These are phyloP conservation scores for Backusella psychrophila DNA, from an alignment of 192 early-diverging fungal species.

Conservation along the genomic window DNA sequence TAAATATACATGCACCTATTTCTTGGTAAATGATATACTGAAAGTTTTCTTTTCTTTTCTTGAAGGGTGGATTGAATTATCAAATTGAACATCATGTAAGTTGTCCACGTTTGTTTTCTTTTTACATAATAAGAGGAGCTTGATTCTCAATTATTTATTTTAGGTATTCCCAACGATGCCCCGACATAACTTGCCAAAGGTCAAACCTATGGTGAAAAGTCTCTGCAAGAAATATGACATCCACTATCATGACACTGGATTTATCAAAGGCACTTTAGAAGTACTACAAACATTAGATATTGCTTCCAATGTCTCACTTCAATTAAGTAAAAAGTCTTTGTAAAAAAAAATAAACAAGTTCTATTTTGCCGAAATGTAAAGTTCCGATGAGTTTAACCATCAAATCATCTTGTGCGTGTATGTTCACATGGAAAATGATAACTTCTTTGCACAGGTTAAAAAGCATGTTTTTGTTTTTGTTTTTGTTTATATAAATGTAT, in stretches of 20 bases:
- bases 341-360: slow-evolving; percentile 12
- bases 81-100: slow-evolving; percentile 83
- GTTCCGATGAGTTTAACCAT: neutral
- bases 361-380: neutral
- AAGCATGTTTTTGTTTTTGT: neutral
- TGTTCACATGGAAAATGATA: neutral
- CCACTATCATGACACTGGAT: slow-evolving; percentile 5
- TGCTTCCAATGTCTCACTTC: slow-evolving; percentile 22
- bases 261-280: slow-evolving; percentile 27
- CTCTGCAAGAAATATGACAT: slow-evolving; percentile 45
- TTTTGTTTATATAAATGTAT: neutral
- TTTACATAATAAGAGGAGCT: neutral
- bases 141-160: neutral
- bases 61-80: slow-evolving; percentile 70
- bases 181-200: slow-evolving; percentile 63
- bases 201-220: slow-evolving; percentile 57
- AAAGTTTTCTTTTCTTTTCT: neutral
- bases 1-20: neutral
- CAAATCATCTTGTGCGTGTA: neutral
- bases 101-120: neutral
- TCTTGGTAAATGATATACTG: neutral
- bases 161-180: slow-evolving; percentile 77
- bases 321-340: slow-evolving; percentile 32
- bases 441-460: neutral
- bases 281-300: slow-evolving; percentile 31